Percentiles rank a stretch among this genome's conserved stretches.
These are phyloP conservation scores for Fragilaria radians DNA, from an alignment of 108 stramenopile genomes.

Conservation along the genomic window DNA sequence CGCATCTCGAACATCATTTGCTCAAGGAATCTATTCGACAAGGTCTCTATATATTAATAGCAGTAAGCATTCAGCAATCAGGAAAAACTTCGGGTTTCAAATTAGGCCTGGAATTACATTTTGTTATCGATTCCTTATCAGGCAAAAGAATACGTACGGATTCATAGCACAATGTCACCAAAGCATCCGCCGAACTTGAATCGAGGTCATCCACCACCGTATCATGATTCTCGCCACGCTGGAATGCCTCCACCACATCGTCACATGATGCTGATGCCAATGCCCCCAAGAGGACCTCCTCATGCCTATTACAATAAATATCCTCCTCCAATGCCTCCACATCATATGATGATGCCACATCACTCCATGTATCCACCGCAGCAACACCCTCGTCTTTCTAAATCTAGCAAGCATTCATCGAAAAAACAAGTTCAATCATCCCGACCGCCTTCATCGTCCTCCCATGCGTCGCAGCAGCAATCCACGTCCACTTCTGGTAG, in stretches of 20 bases:
- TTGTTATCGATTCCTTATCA: no score
- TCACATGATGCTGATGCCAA: conserved; percentile 38
- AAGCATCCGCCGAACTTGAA: neutral
- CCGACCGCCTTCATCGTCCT: conserved; percentile 8
- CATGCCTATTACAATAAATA: conserved; percentile 24
- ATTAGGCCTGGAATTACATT: no score
- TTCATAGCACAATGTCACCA: neutral
- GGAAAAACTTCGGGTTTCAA: no score
- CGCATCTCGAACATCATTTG: no score
- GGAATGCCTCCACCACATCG: conserved; percentile 23
- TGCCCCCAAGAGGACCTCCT: conserved; percentile 16
- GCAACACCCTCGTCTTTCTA: neutral
- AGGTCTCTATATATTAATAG: no score
- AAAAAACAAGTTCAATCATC: neutral
- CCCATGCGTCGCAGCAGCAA: conserved; percentile 7
- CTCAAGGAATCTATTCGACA: no score
- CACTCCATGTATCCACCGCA: conserved; percentile 8
- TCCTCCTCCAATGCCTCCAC: conserved; percentile 13
- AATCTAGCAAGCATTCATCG: neutral
- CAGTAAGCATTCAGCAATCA: no score
- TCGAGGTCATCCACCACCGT: conserved; percentile 8
- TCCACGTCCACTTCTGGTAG: conserved; percentile 2
- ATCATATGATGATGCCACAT: conserved; percentile 20
- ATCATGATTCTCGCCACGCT: conserved; percentile 8
- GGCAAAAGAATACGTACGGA: no score